A percentile compares a stretch with the other conserved stretches of the same genome.
These are phyloP conservation scores for Didymella segeticola DNA, from an alignment of 2,329 filamentous ascomycete species.

Conservation along the genomic window DNA sequence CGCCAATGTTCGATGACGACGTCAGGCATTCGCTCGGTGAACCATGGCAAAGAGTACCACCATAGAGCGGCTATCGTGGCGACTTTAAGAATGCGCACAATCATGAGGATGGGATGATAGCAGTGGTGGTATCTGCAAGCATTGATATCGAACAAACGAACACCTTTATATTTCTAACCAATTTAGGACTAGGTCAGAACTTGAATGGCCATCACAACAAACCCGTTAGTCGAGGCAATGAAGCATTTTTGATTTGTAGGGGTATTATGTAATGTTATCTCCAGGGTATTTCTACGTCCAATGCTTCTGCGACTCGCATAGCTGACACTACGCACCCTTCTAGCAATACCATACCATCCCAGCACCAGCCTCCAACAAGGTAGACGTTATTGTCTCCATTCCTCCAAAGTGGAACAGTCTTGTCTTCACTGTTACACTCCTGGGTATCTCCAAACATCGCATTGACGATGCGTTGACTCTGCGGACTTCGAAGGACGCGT, in stretches of 20 bases:
- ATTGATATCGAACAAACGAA: neutral
- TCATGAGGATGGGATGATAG: neutral
- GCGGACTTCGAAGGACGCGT: constrained; percentile 58
- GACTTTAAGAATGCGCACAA: neutral
- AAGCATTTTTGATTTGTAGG: no score
- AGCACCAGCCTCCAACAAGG: constrained; percentile 67
- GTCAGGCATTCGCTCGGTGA: neutral
- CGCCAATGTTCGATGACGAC: neutral
- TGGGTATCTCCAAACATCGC: constrained; percentile 49
- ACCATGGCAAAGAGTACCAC: neutral
- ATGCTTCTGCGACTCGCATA: constrained; percentile 60
- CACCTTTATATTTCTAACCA: neutral
- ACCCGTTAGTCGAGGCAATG: neutral
- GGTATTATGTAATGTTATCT: neutral
- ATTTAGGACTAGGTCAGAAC: neutral
- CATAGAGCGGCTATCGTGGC: neutral
- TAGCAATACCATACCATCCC: constrained; percentile 69
- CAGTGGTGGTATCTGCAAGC: neutral
- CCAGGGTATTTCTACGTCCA: constrained; percentile 57
- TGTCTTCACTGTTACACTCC: constrained; percentile 19
- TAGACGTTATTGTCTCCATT: constrained; percentile 64
- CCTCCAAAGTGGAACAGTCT: constrained; percentile 50
- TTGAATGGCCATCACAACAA: neutral
- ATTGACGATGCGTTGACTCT: constrained; percentile 58
- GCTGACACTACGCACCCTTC: constrained; percentile 68